A percentile compares a stretch with the other conserved stretches of the same genome.
Conservation (phyloP, 352 stramenopile species). For the Phytophthora pseudosyringae region DNA sequence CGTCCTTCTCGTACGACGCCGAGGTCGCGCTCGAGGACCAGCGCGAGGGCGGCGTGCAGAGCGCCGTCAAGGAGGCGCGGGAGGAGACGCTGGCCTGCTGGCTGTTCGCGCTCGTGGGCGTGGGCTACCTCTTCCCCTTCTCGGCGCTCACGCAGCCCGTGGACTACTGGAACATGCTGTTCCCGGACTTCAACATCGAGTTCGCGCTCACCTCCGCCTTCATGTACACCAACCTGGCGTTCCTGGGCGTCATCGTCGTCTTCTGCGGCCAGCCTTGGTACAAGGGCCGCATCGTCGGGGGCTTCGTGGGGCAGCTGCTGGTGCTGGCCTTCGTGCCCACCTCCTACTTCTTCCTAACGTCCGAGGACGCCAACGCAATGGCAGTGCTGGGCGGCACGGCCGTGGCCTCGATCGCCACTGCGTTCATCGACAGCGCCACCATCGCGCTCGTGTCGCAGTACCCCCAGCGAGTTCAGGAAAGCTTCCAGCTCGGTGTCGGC, state of each 20-base stretch:
- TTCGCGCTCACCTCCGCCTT: constrained; percentile 85
- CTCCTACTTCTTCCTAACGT: constrained; percentile 75
- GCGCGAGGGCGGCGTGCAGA: constrained; percentile 30
- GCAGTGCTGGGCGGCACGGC: constrained; percentile 75
- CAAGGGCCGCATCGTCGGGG: constrained; percentile 77
- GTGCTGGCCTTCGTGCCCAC: constrained; percentile 82
- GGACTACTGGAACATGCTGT: constrained; percentile 89
- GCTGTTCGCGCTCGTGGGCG: constrained; percentile 75
- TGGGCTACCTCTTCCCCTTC: constrained; percentile 89
- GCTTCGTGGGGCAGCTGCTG: constrained; percentile 73
- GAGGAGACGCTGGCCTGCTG: constrained; percentile 65
- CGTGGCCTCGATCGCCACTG: constrained; percentile 71
- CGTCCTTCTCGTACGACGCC: constrained; percentile 46
- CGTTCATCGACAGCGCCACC: constrained; percentile 84
- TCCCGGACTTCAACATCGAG: constrained; percentile 89
- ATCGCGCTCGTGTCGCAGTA: constrained; percentile 87
- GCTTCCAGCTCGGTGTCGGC: constrained; percentile 83
- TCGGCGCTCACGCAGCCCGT: constrained; percentile 90
- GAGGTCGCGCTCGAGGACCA: constrained; percentile 39
- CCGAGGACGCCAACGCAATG: constrained; percentile 67
- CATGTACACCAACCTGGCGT: constrained; percentile 86
- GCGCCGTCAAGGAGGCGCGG: constrained; percentile 36
- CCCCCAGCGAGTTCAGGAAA: constrained; percentile 77
- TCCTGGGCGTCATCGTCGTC: constrained; percentile 71
- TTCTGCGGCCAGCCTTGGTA: constrained; percentile 68